Conservation (phyloP, 768 basidiomycete genomes). For the Lentinula sp. region DNA sequence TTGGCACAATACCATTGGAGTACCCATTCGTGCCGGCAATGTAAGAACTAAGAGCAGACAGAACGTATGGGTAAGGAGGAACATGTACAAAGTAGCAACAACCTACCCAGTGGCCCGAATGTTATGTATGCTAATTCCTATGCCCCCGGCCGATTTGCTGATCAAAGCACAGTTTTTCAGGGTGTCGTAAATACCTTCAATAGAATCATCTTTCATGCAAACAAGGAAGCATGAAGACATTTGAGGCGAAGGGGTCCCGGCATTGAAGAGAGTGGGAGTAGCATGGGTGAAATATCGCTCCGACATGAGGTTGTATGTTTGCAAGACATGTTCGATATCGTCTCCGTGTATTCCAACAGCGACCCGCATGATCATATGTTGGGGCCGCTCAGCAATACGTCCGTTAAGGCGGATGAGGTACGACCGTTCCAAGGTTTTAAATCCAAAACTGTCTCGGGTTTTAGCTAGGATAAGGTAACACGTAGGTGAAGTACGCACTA, state of each 20-base stretch:
- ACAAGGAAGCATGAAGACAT: conserved; percentile 96
- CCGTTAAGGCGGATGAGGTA: conserved; percentile 94
- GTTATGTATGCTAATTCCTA: conserved; percentile 92
- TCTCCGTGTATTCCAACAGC: conserved; percentile 93
- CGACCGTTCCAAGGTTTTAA: conserved; percentile 98
- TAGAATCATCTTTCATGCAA: conserved; percentile 97
- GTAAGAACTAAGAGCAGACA: conserved; percentile 61
- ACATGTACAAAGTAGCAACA: background rate
- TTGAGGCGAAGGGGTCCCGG: conserved; percentile 94
- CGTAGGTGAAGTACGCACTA: conserved; percentile 44
- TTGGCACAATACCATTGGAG: conserved; percentile 98
- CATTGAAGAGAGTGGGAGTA: conserved; percentile 96
- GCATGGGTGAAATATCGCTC: conserved; percentile 99
- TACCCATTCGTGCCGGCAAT: conserved; percentile 99
- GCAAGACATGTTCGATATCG: conserved; percentile 82
- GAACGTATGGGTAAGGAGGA: background rate
- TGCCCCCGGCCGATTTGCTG: conserved; percentile 98
- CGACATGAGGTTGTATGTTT: conserved; percentile 96
- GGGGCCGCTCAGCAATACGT: conserved; percentile 93
- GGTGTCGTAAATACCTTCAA: conserved; percentile 98
- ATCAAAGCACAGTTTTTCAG: conserved; percentile 98
- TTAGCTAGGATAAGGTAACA: background rate
- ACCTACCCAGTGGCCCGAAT: conserved; percentile 88
- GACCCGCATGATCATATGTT: conserved; percentile 99
- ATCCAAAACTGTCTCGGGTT: conserved; percentile 70